phyloP scores from a whole-genome alignment of 1,139 yeast species.

The Blastobotrys ciferrii region DNA sequence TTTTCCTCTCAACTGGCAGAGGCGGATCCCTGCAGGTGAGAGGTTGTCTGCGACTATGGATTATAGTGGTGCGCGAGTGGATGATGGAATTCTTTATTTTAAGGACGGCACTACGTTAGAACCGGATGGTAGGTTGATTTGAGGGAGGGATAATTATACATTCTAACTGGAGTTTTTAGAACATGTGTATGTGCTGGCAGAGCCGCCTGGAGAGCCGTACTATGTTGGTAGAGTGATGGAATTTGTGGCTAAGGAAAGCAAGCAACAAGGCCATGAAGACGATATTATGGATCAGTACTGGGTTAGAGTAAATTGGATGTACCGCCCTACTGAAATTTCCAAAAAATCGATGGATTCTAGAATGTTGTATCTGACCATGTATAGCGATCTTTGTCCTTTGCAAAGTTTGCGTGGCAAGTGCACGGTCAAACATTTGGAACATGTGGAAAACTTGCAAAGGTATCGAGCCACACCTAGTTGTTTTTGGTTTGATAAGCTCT shows the following conservation, averaged over 20 bases:
- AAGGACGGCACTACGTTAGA: constrained; percentile 36
- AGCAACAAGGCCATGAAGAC: constrained; percentile 6
- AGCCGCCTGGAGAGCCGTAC: constrained; percentile 95
- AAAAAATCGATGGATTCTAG: constrained; percentile 69
- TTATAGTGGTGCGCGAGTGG: constrained; percentile 42
- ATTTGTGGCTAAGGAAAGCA: constrained; percentile 43
- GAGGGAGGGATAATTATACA: background rate
- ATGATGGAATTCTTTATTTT: constrained; percentile 37
- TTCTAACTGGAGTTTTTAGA: constrained; percentile 40
- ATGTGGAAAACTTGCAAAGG: constrained; percentile 57
- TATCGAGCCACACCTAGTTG: constrained; percentile 60
- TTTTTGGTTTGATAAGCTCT: constrained; percentile 83
- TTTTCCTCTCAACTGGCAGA: constrained; percentile 40
- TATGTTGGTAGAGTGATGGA: constrained; percentile 85
- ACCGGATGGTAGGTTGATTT: constrained; percentile 34
- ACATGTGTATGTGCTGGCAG: constrained; percentile 80
- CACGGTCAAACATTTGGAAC: constrained; percentile 63
- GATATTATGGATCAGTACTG: constrained; percentile 42
- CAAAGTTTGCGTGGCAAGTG: constrained; percentile 75
- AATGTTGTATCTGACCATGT: constrained; percentile 78
- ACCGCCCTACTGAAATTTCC: constrained; percentile 82
- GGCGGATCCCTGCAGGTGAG: constrained; percentile 30
- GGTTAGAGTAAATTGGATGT: constrained; percentile 86
- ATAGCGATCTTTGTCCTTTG: constrained; percentile 80
- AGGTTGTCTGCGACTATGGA: constrained; percentile 36